A percentile compares a stretch with the other conserved stretches of the same genome.
Evolutionary conservation across 495 filamentous ascomycete species (phyloP).

Genomic region (Penicillium alfredii): DNA sequence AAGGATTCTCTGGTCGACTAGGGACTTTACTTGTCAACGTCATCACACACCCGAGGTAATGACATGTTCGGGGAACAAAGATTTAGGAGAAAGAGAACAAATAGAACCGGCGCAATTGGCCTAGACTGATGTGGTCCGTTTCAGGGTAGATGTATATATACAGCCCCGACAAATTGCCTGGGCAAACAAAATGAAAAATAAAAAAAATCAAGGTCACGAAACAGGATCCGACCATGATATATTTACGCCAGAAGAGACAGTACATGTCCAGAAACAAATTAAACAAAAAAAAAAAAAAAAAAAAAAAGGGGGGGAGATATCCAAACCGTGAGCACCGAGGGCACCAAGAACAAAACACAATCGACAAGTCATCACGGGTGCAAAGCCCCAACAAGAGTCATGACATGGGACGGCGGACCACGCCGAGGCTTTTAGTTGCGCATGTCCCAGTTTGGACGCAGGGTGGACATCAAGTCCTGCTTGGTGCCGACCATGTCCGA

Average conservation of each 20-base stretch:
- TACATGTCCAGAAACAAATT: conserved; percentile 16
- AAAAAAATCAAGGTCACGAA: conserved; percentile 11
- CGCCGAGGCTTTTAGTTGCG: conserved; percentile 21
- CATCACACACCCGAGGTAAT: too few species aligned
- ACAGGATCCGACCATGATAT: conserved; percentile 18
- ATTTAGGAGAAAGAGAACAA: too few species aligned
- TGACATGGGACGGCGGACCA: conserved; percentile 15
- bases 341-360: conserved; percentile 5
- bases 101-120: neutral
- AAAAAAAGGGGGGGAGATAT: conserved; percentile 6
- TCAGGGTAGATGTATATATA: conserved; percentile 5
- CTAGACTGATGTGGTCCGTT: too few species aligned
- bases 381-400: conserved; percentile 31
- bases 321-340: too few species aligned
- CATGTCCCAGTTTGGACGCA: conserved; percentile 80
- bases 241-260: conserved; percentile 23
- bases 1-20: too few species aligned
- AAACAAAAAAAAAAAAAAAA: conserved; percentile 7
- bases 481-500: conserved; percentile 76
- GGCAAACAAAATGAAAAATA: conserved; percentile 11
- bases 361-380: conserved; percentile 30
- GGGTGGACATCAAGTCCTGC: conserved; percentile 58
- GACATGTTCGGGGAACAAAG: too few species aligned
- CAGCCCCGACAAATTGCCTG: conserved; percentile 5
- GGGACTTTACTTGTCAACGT: too few species aligned